Conservation (phyloP, 73 alveolate genomes). For the Halteria grandinella region DNA sequence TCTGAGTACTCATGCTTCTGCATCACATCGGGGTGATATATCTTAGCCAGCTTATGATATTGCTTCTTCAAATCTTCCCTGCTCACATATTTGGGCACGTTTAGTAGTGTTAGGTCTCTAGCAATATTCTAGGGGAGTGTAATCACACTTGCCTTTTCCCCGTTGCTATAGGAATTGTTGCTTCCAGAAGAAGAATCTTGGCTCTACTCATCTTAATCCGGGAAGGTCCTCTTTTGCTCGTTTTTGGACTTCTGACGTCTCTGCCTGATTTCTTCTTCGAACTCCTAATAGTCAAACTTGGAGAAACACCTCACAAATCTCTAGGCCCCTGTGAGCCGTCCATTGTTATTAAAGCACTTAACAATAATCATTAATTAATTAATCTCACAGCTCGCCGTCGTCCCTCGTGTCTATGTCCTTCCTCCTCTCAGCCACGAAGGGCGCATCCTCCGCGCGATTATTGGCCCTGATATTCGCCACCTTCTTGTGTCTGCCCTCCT, state of each 20-base stretch:
- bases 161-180: too few species aligned
- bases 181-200: too few species aligned
- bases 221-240: too few species aligned
- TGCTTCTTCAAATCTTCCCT: conserved; percentile 44
- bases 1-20: neutral
- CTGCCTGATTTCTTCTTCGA: too few species aligned
- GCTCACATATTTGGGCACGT: conserved; percentile 50
- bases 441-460: conserved; percentile 78
- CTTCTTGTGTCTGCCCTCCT: conserved; percentile 86
- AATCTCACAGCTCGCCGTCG: neutral
- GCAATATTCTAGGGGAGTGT: conserved; percentile 23
- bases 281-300: too few species aligned
- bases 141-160: too few species aligned
- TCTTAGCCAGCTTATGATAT: conserved; percentile 67
- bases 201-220: too few species aligned
- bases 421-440: conserved; percentile 80
- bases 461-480: conserved; percentile 80
- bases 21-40: conserved; percentile 62
- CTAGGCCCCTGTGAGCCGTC: too few species aligned
- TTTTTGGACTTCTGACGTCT: too few species aligned
- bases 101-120: conserved; percentile 43
- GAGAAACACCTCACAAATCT: too few species aligned
- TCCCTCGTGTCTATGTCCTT: conserved; percentile 73
- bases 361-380: neutral
- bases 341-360: neutral